A percentile compares a stretch with the other conserved stretches of the same genome.
These are phyloP conservation scores for Solanum hybrid DNA, from an alignment of 305 asterid genomes.

Conservation along the genomic window DNA sequence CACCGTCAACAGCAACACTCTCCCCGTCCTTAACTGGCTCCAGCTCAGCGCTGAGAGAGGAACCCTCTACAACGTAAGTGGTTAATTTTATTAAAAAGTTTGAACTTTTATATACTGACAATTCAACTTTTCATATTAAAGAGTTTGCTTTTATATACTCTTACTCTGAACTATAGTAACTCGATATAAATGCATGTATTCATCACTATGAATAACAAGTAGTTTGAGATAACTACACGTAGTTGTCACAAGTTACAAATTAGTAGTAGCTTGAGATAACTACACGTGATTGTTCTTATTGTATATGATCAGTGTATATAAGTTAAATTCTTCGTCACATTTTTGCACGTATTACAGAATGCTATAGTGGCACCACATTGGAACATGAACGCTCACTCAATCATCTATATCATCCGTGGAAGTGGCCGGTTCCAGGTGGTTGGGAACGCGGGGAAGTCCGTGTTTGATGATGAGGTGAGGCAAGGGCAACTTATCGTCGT, in stretches of 20 bases:
- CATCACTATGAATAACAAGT: neutral
- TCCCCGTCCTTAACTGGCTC: constrained; percentile 41
- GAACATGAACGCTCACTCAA: constrained; percentile 10
- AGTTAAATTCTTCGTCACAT: neutral
- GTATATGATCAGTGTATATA: neutral
- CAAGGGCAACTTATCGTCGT: constrained; percentile 14
- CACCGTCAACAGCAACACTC: constrained; percentile 39
- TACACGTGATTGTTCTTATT: neutral
- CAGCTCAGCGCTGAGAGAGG: constrained; percentile 60
- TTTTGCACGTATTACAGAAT: neutral
- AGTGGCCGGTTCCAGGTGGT: constrained; percentile 10
- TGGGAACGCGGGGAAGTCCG: constrained; percentile 1
- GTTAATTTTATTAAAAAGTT: neutral
- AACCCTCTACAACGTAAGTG: constrained; percentile 29
- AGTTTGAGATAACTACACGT: neutral
- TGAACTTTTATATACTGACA: neutral
- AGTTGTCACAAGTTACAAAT: too few relatives aligned
- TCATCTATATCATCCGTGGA: constrained; percentile 10
- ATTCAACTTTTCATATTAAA: neutral
- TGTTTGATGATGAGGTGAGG: constrained; percentile 10
- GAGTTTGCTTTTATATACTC: too few relatives aligned
- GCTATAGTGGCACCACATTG: constrained; percentile 20
- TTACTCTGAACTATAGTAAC: neutral
- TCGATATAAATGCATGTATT: neutral
- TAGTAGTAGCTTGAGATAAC: too few relatives aligned